These are phyloP conservation scores for Fusarium pseudograminearum DNA, from an alignment of 2,329 filamentous ascomycete genomes.

Conservation along the genomic window DNA sequence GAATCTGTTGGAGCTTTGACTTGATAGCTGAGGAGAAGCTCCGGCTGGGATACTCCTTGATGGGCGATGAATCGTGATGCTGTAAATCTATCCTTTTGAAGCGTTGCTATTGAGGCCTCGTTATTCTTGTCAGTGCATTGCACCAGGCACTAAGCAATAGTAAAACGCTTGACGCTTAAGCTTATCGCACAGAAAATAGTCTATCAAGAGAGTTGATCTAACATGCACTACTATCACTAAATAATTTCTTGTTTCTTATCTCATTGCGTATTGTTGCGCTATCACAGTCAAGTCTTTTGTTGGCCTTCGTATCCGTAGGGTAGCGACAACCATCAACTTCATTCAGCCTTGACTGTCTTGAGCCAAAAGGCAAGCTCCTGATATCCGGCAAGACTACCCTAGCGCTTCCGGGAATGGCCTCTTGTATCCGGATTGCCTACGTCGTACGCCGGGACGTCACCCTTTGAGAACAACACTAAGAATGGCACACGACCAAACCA, in stretches of 20 bases:
- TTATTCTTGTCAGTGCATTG: not conserved
- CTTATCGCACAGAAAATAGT: not conserved
- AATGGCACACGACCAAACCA: conserved; percentile 5
- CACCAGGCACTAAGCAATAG: not conserved
- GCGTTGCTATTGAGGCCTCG: not conserved
- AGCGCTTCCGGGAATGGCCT: conserved; percentile 32
- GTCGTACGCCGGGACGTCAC: conserved; percentile 22
- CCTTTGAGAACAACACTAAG: conserved; percentile 1
- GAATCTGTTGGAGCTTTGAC: conserved; percentile 6
- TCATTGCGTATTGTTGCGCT: not conserved
- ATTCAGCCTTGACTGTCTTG: conserved; percentile 4
- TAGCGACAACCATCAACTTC: not conserved
- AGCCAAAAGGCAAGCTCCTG: conserved; percentile 15
- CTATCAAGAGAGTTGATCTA: not conserved
- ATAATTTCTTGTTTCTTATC: not conserved
- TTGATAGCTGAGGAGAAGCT: conserved; percentile 1
- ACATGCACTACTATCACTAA: not conserved
- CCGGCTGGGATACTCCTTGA: not conserved
- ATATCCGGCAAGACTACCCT: conserved; percentile 23
- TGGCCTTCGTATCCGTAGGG: not conserved
- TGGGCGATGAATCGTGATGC: not conserved
- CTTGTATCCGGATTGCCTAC: not conserved
- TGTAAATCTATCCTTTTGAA: not conserved
- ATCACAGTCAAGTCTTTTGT: not conserved
- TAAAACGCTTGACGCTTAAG: not conserved